Base-by-base conservation (phyloP, 139 green algal species). In the Chara braunii region DNA sequence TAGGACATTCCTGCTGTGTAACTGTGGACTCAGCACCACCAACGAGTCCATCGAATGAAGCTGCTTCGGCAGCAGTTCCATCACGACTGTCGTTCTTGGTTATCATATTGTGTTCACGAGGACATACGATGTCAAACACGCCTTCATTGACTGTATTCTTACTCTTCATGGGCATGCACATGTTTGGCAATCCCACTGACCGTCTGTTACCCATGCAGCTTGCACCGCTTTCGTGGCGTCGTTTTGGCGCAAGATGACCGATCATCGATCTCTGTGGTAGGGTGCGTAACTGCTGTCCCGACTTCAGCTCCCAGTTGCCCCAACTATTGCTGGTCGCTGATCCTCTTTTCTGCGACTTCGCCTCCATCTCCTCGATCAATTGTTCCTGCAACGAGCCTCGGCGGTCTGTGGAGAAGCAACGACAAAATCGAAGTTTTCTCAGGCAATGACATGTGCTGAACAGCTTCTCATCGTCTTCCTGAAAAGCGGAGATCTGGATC, bases 401-500 rank as follows among this genome's bases (percentile, higher is more conserved):
- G 40, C 40, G 18, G 40, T 26, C 18, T 18, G 18, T 48, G 40
- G 18, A 48, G 40, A 26, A 48, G 40, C 40, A 48, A 18, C 40
- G 40, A 26, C 40, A 48, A 26, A 48, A 18, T 48, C 40, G 40
- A 48, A 18, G n/a, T 56, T 18, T 14, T 22, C 51, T 18, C 18
- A 55, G n/a, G n/a, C n/a, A 59, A n/a, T 59, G 51, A n/a, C 51
- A 37, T 14, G 14, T 59, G 14, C 18, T 18, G 40, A 48, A 48
- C n/a, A n/a, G n/a, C n/a, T n/a, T 48, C 40, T 48, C 18, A 29
- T 48, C 18, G 18, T 48, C 35, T 7, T 55, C 30, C 5, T 36
- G 6, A 8, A 67, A 67, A 6, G 3, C 24, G 8, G 60, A 69
- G 24, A 69, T 36, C 4, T 26, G 30, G 5, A 29, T 14, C 3